Conservation (phyloP, 2,329 filamentous ascomycete genomes). For the Exutisphaerella laricina region DNA sequence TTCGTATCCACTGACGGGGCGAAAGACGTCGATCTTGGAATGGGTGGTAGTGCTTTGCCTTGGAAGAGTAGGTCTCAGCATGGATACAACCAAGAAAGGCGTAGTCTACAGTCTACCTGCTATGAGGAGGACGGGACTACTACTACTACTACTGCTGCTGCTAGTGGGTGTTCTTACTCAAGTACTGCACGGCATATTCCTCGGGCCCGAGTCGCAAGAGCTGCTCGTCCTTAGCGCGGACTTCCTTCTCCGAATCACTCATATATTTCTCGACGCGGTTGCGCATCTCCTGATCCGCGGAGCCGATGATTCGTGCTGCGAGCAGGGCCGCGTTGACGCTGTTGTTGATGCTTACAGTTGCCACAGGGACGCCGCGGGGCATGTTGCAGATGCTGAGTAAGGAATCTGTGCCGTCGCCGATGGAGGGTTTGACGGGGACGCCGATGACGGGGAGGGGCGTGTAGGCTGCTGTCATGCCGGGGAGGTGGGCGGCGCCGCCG, state of each 20-base stretch:
- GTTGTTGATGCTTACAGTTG: constrained; percentile 44
- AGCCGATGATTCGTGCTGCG: constrained; percentile 41
- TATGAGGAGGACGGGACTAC: no score
- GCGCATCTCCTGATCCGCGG: constrained; percentile 48
- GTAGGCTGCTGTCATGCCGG: constrained; percentile 48
- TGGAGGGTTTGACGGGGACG: constrained; percentile 46
- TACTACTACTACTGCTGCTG: no score
- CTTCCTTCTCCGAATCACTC: constrained; percentile 57
- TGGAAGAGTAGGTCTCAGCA: neutral
- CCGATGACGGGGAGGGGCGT: constrained; percentile 49
- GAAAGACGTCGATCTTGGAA: constrained; percentile 4
- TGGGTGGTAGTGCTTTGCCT: constrained; percentile 4
- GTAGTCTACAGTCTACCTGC: no score
- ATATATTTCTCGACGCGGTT: constrained; percentile 58
- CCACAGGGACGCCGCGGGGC: constrained; percentile 43
- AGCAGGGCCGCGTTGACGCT: constrained; percentile 43
- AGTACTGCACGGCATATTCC: constrained; percentile 25
- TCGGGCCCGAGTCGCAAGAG: constrained; percentile 50
- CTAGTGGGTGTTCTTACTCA: constrained; percentile 30
- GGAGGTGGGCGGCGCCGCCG: constrained; percentile 48
- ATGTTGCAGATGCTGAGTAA: constrained; percentile 49
- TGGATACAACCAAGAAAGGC: no score
- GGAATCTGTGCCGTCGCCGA: constrained; percentile 47
- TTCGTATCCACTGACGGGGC: neutral
- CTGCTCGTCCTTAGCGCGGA: constrained; percentile 56